Conservation (phyloP, 2,329 filamentous ascomycete genomes). For the Hymenoscyphus fructigenus region DNA sequence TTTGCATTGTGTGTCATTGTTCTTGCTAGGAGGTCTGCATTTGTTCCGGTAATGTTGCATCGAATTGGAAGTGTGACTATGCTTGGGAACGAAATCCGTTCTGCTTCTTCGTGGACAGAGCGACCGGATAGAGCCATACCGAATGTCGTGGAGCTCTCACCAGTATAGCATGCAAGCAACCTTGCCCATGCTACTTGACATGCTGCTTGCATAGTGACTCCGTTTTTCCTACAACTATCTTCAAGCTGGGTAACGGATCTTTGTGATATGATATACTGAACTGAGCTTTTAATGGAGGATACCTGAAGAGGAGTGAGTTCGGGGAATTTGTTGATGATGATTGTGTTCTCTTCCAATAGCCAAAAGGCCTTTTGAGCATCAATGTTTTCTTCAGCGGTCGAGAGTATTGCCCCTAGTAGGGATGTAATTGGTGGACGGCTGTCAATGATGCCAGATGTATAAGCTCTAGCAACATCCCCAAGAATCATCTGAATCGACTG, state of each 20-base stretch:
- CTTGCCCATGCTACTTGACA: constrained; percentile 78
- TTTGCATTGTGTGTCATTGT: constrained; percentile 66
- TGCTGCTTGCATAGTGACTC: constrained; percentile 73
- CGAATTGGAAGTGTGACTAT: constrained; percentile 77
- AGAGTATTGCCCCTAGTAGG: constrained; percentile 46
- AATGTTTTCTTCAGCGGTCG: constrained; percentile 33
- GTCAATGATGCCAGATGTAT: constrained; percentile 34
- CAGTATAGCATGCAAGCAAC: constrained; percentile 72
- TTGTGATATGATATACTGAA: constrained; percentile 40
- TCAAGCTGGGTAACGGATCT: constrained; percentile 51
- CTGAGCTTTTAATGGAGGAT: constrained; percentile 38
- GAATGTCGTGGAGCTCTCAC: constrained; percentile 72
- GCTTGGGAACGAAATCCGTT: constrained; percentile 69
- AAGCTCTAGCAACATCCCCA: constrained; percentile 50
- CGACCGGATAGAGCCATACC: constrained; percentile 80
- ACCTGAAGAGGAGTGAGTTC: constrained; percentile 63
- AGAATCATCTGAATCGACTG: constrained; percentile 68
- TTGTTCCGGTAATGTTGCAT: constrained; percentile 53
- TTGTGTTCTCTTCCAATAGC: constrained; percentile 51
- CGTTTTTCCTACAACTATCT: constrained; percentile 51
- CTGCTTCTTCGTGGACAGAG: constrained; percentile 55
- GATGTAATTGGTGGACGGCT: constrained; percentile 40
- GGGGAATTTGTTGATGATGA: constrained; percentile 71
- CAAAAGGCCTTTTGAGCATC: constrained; percentile 57
- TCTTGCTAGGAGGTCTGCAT: constrained; percentile 54